These are phyloP conservation scores for Agastache rugosa DNA, from an alignment of 257 asterid genomes.

Conservation along the genomic window DNA sequence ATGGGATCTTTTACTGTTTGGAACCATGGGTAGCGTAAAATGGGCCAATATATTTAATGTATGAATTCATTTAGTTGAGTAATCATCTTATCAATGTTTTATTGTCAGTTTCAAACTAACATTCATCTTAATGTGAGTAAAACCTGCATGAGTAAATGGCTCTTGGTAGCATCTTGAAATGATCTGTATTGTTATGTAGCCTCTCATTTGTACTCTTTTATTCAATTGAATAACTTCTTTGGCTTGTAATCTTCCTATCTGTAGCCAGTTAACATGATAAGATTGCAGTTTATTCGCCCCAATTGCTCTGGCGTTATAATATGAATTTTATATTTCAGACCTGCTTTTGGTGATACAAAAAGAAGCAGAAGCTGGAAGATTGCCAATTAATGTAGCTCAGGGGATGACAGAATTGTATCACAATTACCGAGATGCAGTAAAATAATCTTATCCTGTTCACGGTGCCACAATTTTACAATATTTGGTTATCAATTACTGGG, in stretches of 20 bases:
- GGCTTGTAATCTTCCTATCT: slow-evolving; percentile 25
- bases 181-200: slow-evolving; percentile 5
- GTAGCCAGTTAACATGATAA: slow-evolving; percentile 24
- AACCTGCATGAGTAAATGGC: slow-evolving; percentile 23
- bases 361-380: slow-evolving; percentile 80
- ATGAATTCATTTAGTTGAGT: background rate
- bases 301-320: slow-evolving; percentile 26
- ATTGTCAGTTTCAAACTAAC: background rate
- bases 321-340: slow-evolving; percentile 54
- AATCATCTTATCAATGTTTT: background rate
- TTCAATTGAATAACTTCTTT: slow-evolving; percentile 1
- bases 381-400: slow-evolving; percentile 69
- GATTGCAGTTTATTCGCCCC: slow-evolving; percentile 21
- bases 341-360: slow-evolving; percentile 68
- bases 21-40: background rate
- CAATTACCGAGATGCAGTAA: slow-evolving; percentile 88
- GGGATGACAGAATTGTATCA: slow-evolving; percentile 87
- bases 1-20: background rate
- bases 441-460: slow-evolving; percentile 48
- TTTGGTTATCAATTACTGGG: slow-evolving; percentile 9
- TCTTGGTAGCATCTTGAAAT: slow-evolving; percentile 26
- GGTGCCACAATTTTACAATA: slow-evolving; percentile 27
- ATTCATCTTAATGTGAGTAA: background rate
- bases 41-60: background rate
- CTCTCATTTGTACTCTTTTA: background rate